Evolutionary conservation across 164 flowering plant genomes (phyloP).

Genomic region (Annona cherimola): DNA sequence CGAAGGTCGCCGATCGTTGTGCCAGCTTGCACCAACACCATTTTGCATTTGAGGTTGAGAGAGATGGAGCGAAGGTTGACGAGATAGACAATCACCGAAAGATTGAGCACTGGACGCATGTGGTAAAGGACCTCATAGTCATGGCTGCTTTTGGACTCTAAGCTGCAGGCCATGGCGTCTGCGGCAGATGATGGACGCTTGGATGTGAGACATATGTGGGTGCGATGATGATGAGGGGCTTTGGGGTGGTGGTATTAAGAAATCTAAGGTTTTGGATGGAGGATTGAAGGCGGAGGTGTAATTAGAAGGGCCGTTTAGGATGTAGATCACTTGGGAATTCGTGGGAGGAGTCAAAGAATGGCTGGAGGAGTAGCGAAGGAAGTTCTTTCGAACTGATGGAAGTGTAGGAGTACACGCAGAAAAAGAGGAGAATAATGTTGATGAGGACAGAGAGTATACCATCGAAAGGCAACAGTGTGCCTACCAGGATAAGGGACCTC

Average conservation of each 20-base stretch:
- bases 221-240: constrained; percentile 21
- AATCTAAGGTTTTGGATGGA: constrained; percentile 15
- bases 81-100: constrained; percentile 23
- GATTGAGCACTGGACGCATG: constrained; percentile 2
- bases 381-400: constrained; percentile 1
- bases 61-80: constrained; percentile 15
- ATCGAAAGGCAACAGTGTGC: too few relatives aligned
- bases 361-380: constrained; percentile 5
- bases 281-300: constrained; percentile 14
- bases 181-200: constrained; percentile 23
- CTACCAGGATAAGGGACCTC: too few relatives aligned
- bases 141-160: constrained; percentile 28
- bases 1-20: constrained; percentile 26
- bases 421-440: not conserved
- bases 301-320: not conserved
- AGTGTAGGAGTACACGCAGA: not conserved
- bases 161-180: constrained; percentile 13
- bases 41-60: constrained; percentile 13
- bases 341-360: not conserved
- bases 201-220: constrained; percentile 20
- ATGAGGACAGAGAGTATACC: too few relatives aligned
- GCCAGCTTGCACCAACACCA: constrained; percentile 29
- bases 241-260: constrained; percentile 5
- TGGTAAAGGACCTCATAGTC: constrained; percentile 33
- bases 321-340: not conserved